phyloP scores from a whole-genome alignment of 805 yeast genomes.

The Kazachstania psychrophila region DNA sequence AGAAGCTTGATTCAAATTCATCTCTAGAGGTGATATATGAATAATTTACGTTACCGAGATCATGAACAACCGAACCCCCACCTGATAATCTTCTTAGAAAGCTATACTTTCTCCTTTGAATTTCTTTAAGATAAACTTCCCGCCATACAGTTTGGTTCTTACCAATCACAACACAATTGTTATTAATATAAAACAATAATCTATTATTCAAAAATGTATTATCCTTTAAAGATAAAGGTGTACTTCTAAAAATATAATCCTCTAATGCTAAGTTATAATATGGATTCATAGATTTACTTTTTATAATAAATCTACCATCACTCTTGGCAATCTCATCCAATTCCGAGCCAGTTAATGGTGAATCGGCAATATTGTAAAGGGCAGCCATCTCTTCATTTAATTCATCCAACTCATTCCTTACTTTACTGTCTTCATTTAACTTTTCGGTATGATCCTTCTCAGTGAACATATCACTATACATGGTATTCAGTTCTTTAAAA shows the following conservation, averaged over 20 bases:
- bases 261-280: slow-evolving; percentile 73
- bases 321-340: slow-evolving; percentile 19
- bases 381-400: slow-evolving; percentile 29
- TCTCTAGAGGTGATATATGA: slow-evolving; percentile 65
- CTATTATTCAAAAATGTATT: slow-evolving; percentile 32
- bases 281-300: slow-evolving; percentile 47
- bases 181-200: slow-evolving; percentile 63
- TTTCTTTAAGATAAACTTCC: slow-evolving; percentile 58
- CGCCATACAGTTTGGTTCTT: slow-evolving; percentile 94
- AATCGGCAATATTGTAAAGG: slow-evolving; percentile 17
- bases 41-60: slow-evolving; percentile 78
- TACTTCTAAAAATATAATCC: slow-evolving; percentile 57
- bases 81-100: slow-evolving; percentile 76
- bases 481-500: slow-evolving; percentile 28
- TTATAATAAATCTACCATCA: slow-evolving; percentile 54
- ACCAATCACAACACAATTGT: slow-evolving; percentile 87
- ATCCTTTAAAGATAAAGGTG: slow-evolving; percentile 36
- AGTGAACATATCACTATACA: slow-evolving; percentile 32
- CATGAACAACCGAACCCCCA: slow-evolving; percentile 97
- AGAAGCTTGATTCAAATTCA: slow-evolving; percentile 51
- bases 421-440: slow-evolving; percentile 4
- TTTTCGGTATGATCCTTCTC: background rate
- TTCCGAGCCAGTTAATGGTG: slow-evolving; percentile 10
- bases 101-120: slow-evolving; percentile 47
- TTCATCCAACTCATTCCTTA: slow-evolving; percentile 26